phyloP scores from a whole-genome alignment of 2,329 filamentous ascomycete species.

The Cladophialophora immunda region DNA sequence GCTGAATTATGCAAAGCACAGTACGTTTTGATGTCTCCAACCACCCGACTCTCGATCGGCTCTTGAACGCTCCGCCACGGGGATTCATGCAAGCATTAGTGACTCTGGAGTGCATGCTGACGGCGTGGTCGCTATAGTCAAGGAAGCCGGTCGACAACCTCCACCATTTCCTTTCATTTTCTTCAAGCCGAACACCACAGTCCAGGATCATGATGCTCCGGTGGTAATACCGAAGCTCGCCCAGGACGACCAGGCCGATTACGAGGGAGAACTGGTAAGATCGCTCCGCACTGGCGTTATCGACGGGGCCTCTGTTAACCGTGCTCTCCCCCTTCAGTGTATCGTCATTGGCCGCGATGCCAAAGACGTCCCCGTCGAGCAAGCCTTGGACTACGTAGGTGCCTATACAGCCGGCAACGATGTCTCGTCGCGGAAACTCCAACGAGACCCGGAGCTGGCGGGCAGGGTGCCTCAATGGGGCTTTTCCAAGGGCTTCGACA shows the following conservation, averaged over 20 bases:
- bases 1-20: slow-evolving; percentile 59
- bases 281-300: background rate
- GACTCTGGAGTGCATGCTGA: background rate
- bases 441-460: slow-evolving; percentile 47
- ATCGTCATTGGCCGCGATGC: slow-evolving; percentile 49
- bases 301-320: background rate
- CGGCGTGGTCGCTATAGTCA: slow-evolving; percentile 34
- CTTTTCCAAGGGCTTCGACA: slow-evolving; percentile 52
- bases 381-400: slow-evolving; percentile 51
- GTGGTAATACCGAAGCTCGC: slow-evolving; percentile 46
- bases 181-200: slow-evolving; percentile 50
- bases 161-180: slow-evolving; percentile 50
- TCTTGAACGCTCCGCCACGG: background rate
- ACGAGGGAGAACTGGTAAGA: slow-evolving; percentile 52
- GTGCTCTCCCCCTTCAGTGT: slow-evolving; percentile 16
- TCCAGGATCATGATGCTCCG: slow-evolving; percentile 45
- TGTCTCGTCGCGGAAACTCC: slow-evolving; percentile 50
- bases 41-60: background rate
- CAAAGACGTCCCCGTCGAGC: slow-evolving; percentile 47
- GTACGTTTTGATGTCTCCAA: slow-evolving; percentile 41
- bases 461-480: slow-evolving; percentile 47
- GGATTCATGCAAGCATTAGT: background rate
- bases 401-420: slow-evolving; percentile 53
- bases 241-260: slow-evolving; percentile 52
- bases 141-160: slow-evolving; percentile 50